Base-by-base conservation (phyloP, 2,329 filamentous ascomycete genomes). In the Talaromyces piceae region DNA sequence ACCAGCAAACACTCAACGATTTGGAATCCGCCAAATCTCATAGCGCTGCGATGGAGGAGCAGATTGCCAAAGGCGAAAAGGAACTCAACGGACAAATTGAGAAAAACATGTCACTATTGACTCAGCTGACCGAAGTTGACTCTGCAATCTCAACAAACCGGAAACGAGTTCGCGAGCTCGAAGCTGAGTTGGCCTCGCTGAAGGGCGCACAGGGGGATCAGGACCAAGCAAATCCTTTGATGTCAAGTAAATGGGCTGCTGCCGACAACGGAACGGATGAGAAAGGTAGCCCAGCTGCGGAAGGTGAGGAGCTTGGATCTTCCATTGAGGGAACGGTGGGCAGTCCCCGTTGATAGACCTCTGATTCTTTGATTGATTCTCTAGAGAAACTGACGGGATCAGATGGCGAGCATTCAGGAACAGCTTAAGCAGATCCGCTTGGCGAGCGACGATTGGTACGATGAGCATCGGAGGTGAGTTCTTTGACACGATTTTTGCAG, bases 361-460 rank as follows among this genome's bases (percentile, higher is more conserved):
- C 57, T 57, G 54, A 54, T 52, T 53, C 45, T 45, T 47, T 46
- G 49, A 51, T 53, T 50, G 50, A 51, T 49, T 56, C 57, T 57
- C 33, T n/a, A n/a, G n/a, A n/a, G n/a, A 58, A 51, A 55, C 55
- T 56, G 49, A 57, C 37, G 5, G 9, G 4, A 12, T 54, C 63
- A 75, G 68, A 70, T 75, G 67, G 73, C 73, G 51, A 74, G 72
- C 64, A 73, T 73, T 56, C 63, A 69, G 67, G 64, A 74, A 59
- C 65, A 74, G 64, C 64, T 73, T 68, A 68, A 70, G 54, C 66
- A 74, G 58, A 67, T 75, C 60, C 64, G 72, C 57, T 65, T 66
- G 41, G 61, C 72, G 43, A 73, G 68, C 57, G 71, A 73, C 52
- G 71, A 70, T 54, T 71, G 71, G 65, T 65, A 71, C 33, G 68